Evolutionary conservation across 345 rosid genomes (phyloP).

Genomic region (Boechera divaricarpa): DNA sequence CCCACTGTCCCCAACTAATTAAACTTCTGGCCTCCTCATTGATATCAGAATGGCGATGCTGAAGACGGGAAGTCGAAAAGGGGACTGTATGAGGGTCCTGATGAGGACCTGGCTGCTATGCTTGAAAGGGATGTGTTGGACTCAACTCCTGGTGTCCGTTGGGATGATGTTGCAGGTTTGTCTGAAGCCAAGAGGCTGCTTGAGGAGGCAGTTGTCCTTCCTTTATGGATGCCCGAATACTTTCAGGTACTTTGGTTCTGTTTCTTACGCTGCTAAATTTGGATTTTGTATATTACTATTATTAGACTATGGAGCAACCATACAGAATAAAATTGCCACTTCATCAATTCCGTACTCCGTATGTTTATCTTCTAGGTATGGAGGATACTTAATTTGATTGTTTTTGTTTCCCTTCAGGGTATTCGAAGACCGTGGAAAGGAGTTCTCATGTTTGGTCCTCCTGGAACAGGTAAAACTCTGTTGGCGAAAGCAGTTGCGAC

Average conservation of each 20-base stretch:
- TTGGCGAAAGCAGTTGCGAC: constrained; percentile 99
- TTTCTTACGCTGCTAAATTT: constrained; percentile 9
- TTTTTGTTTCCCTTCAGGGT: constrained; percentile 60
- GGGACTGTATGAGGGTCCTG: constrained; percentile 95
- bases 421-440: constrained; percentile 99
- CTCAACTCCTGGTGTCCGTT: constrained; percentile 93
- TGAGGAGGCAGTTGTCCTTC: constrained; percentile 99
- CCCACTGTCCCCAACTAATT: background rate
- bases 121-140: constrained; percentile 99
- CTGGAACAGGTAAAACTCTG: constrained; percentile 96
- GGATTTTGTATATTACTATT: constrained; percentile 12
- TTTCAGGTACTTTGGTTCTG: constrained; percentile 70
- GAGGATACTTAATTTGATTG: background rate
- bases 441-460: constrained; percentile 99
- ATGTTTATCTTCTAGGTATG: background rate
- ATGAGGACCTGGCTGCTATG: constrained; percentile 96
- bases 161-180: constrained; percentile 99
- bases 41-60: constrained; percentile 80
- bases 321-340: constrained; percentile 14
- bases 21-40: constrained; percentile 21
- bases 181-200: constrained; percentile 97
- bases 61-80: constrained; percentile 91
- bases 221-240: constrained; percentile 99
- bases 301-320: constrained; percentile 7
- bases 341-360: background rate